Percentiles rank a stretch among this genome's conserved stretches.
phyloP scores from a whole-genome alignment of 1,284 basidiomycete genomes.

The Trametes polyzona region DNA sequence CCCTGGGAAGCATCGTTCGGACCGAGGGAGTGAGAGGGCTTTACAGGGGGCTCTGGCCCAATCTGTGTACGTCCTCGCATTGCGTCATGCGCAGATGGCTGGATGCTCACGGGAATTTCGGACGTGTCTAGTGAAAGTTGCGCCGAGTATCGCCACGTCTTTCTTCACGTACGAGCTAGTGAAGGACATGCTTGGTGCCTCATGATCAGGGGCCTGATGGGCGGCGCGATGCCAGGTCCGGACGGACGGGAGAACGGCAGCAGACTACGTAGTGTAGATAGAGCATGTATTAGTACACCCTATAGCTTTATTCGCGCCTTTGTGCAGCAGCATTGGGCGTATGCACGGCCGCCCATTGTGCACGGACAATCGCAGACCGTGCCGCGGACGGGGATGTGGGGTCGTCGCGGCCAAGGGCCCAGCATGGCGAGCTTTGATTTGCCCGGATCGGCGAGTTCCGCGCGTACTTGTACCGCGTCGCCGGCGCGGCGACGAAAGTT shows the following conservation, averaged over 20 bases:
- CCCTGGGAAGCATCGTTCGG: slow-evolving; percentile 68
- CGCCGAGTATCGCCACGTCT: slow-evolving; percentile 89
- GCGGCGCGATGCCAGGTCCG: slow-evolving; percentile 5
- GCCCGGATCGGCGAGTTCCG: slow-evolving; percentile 20
- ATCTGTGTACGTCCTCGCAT: slow-evolving; percentile 70
- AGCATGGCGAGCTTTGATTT: slow-evolving; percentile 7
- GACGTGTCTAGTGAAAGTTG: slow-evolving; percentile 72
- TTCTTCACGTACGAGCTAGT: slow-evolving; percentile 83
- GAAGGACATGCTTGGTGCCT: slow-evolving; percentile 43
- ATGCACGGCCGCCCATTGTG: not conserved
- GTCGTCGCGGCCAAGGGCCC: not conserved
- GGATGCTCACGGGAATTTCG: slow-evolving; percentile 13
- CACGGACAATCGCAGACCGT: no score
- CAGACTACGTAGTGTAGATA: slow-evolving; percentile 19
- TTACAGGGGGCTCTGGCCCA: slow-evolving; percentile 91
- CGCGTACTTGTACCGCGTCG: slow-evolving; percentile 12
- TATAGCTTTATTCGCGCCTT: slow-evolving; percentile 10
- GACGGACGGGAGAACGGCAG: slow-evolving; percentile 12
- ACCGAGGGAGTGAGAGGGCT: slow-evolving; percentile 78
- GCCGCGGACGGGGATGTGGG: not conserved
- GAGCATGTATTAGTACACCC: slow-evolving; percentile 26
- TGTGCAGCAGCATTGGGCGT: not conserved
- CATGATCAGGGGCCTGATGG: slow-evolving; percentile 24
- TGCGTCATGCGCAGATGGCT: slow-evolving; percentile 11
- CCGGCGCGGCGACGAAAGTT: slow-evolving; percentile 12